These are phyloP conservation scores for Cytidiella melzeri DNA, from an alignment of 768 basidiomycete species.

Conservation along the genomic window DNA sequence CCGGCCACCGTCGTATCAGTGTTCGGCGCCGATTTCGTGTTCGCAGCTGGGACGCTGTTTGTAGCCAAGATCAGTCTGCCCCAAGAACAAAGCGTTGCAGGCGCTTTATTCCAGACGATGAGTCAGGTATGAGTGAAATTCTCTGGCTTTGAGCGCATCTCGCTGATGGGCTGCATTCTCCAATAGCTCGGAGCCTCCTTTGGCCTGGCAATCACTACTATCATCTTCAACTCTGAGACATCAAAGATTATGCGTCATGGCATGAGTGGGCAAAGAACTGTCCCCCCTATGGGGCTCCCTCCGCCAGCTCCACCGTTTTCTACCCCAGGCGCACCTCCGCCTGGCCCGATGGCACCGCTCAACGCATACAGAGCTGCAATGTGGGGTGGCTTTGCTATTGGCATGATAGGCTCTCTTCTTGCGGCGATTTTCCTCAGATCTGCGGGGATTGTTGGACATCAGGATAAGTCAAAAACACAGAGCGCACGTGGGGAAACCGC, in stretches of 20 bases:
- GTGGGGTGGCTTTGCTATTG: constrained; percentile 61
- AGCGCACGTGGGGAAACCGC: not conserved
- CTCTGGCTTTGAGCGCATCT: no score
- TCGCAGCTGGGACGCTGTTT: constrained; percentile 66
- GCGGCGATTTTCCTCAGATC: constrained; percentile 32
- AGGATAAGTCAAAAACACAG: not conserved
- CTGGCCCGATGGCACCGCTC: constrained; percentile 30
- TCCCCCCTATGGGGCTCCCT: not conserved
- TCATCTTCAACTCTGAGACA: constrained; percentile 58
- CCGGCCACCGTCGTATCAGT: constrained; percentile 60
- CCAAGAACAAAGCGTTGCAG: constrained; percentile 71
- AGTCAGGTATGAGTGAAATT: constrained; percentile 52
- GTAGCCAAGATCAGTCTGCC: constrained; percentile 60
- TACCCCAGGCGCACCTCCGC: constrained; percentile 28
- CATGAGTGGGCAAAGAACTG: not conserved
- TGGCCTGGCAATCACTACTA: constrained; percentile 66
- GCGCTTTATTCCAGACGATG: constrained; percentile 76
- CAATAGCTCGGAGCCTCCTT: constrained; percentile 61
- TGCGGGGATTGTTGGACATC: constrained; percentile 37
- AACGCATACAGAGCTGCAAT: constrained; percentile 54
- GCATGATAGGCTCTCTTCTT: constrained; percentile 44
- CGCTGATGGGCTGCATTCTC: not conserved
- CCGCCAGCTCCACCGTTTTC: no score
- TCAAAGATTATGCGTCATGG: constrained; percentile 23
- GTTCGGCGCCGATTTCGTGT: constrained; percentile 76